Percentiles rank a stretch among this genome's conserved stretches.
phyloP scores from a whole-genome alignment of 78 protist species.

The Dictyostelium citrinum region DNA sequence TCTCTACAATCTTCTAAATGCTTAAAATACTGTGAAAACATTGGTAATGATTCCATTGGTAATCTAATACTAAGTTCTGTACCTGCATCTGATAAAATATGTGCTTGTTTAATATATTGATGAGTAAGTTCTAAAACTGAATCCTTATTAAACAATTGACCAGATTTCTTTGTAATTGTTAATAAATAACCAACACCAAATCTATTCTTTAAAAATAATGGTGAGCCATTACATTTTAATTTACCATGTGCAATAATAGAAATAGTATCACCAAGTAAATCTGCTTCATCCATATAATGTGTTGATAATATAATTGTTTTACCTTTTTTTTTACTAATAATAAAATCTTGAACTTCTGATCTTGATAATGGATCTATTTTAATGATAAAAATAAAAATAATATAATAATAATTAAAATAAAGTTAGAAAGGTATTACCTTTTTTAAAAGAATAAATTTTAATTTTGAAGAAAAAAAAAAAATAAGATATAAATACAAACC shows the following conservation, averaged over 20 bases:
- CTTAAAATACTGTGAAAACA: conserved; percentile 1
- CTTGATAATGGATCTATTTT: conserved; percentile 84
- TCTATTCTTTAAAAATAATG: conserved; percentile 82
- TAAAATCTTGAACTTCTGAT: conserved; percentile 86
- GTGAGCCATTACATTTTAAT: conserved; percentile 79
- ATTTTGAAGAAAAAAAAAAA: too few relatives aligned
- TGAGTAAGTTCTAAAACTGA: neutral
- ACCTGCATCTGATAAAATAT: conserved; percentile 32
- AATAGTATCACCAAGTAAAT: conserved; percentile 92
- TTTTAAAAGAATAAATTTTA: too few relatives aligned
- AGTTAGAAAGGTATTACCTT: too few relatives aligned
- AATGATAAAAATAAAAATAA: too few relatives aligned
- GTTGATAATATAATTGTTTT: conserved; percentile 88
- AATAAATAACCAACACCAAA: conserved; percentile 94
- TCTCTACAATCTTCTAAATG: neutral
- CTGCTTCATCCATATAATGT: conserved; percentile 97
- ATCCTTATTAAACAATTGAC: neutral
- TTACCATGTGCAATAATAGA: conserved; percentile 91
- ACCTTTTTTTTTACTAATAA: conserved; percentile 42
- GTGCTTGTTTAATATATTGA: neutral
- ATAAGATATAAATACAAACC: too few relatives aligned
- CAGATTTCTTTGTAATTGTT: neutral
- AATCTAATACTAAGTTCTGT: conserved; percentile 9
- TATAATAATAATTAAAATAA: too few relatives aligned
- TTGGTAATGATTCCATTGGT: neutral